Base-by-base conservation (phyloP, 768 basidiomycete genomes). In the Trametes cinnabarina region DNA sequence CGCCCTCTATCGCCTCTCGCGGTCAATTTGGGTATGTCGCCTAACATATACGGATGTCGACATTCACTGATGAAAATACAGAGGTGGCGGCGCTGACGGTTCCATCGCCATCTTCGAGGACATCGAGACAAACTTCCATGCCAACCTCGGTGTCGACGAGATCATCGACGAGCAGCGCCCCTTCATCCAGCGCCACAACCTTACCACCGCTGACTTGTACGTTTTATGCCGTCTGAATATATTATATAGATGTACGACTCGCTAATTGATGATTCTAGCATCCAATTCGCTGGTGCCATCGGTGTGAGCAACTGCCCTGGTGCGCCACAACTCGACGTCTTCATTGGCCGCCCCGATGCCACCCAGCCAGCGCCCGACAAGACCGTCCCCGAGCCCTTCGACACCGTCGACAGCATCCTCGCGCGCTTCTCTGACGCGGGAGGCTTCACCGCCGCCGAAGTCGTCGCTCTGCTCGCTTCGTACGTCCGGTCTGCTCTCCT, bases 271-370 rank as follows among this genome's bases (percentile, higher is more conserved):
- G 3, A 17, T 10, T 48, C 14, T 34, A 64, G 63, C 53, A 68
- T 71, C 42, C 66, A 68, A 37, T 71, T 71, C 60, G 70, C 68
- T 37, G 66, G 63, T 53, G 68, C 69, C 12, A 64, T 70, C 23
- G 69, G 51, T 10, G 37, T 68, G 26, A 62, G 60, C 51, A 69
- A 69, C 62, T 71, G 70, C 58, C 67, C 70, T 11, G 70, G 70
- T 51, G 70, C 68, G 32, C 70, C 70, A 7, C 61, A 49, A 15
- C 62, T 71, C 34, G 47, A 61, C 22, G 67, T 68, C 47, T 66
- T 69, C 48, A 37, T 65, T 49, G 64, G 64, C 42, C 48, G 43
- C 30, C 26, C 40, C 20, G 49, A 51, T 39, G 60, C 60, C 10
- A 52, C 44, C 30, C 43, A 44, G 35, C 49, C 55, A 2, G 60